Evolutionary conservation across 2,329 filamentous ascomycete genomes (phyloP), one percentile per base, ranked within the genome.

Genomic region (Cladosporium halotolerans): DNA sequence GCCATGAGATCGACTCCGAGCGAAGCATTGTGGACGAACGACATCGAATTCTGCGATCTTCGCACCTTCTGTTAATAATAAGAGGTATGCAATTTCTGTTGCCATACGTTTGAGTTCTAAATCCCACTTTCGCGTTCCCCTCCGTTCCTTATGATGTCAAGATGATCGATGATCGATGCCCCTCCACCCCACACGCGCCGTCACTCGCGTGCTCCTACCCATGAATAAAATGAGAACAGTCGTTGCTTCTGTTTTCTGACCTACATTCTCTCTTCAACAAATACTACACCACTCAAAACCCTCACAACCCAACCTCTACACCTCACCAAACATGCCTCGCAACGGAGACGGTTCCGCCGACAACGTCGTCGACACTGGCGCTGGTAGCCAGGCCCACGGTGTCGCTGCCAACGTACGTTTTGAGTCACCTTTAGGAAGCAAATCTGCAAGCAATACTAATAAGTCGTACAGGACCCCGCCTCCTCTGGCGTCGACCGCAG

Each of bases 281-380:
- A 39, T 16, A 14, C 16, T 10, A 1, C 13, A 19, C 9, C 10
- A 42, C 13, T 16, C 40, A 42, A 32, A 49, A 32, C 14, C 19
- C 4, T n/a, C 32, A 13, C 28, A 36, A 42, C 42, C 33, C 31
- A 44, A n/a, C 11, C n/a, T 28, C n/a, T 3, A 11, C 28, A 32
- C 14, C 33, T 32, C 40, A 11, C 16, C 32, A 43, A 51, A 11
- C 39, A 51, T 51, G 48, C 48, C 48, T 51, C 48, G 48, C 40
- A 43, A 51, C 48, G 39, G 39, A 43, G 19, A 23, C 48, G 19
- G 16, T 13, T 48, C 46, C 40, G 23, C 23, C 23, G 48, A 51
- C 48, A 51, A 51, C 48, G 48, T 51, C 16, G 48, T 51, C 48
- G 48, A 51, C 40, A 51, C 28, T 40, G 36, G 14, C 32, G 40